Conservation (phyloP, 2,329 filamentous ascomycete genomes). For the Meredithiella fracta region DNA sequence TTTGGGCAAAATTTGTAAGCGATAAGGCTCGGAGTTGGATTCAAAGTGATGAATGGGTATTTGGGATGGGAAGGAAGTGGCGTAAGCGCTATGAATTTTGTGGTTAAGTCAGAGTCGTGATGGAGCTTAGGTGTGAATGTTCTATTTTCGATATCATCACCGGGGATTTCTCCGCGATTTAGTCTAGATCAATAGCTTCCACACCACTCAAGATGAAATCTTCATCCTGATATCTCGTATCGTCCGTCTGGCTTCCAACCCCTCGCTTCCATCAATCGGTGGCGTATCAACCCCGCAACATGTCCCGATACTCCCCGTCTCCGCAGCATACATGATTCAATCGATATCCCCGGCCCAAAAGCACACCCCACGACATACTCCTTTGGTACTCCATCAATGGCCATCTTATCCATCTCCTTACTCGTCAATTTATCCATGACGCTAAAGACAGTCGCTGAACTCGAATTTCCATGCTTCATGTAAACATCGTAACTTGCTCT, state of each 20-base stretch:
- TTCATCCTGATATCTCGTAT: slow-evolving; percentile 18
- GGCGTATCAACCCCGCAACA: slow-evolving; percentile 30
- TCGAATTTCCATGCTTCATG: slow-evolving; percentile 50
- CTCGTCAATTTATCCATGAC: slow-evolving; percentile 45
- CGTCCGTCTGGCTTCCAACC: slow-evolving; percentile 26
- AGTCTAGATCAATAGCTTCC: slow-evolving; percentile 18
- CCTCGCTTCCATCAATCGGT: slow-evolving; percentile 38
- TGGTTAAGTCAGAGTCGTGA: too few relatives aligned
- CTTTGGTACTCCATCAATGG: slow-evolving; percentile 30
- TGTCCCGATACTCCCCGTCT: slow-evolving; percentile 23
- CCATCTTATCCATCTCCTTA: slow-evolving; percentile 42
- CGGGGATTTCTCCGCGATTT: background rate
- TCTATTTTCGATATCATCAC: background rate
- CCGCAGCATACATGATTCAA: slow-evolving; percentile 53
- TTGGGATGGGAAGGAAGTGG: too few relatives aligned
- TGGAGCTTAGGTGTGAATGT: too few relatives aligned
- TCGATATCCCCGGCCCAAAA: slow-evolving; percentile 51
- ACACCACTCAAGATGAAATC: slow-evolving; percentile 17
- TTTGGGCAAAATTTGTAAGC: too few relatives aligned
- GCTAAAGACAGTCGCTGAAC: slow-evolving; percentile 51
- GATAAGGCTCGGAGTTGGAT: too few relatives aligned
- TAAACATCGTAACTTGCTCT: slow-evolving; percentile 55
- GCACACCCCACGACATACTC: slow-evolving; percentile 51
- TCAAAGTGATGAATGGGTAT: too few relatives aligned
- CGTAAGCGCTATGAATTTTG: too few relatives aligned